Conservation (phyloP, 2,329 filamentous ascomycete genomes). For the Xylaria sp. region DNA sequence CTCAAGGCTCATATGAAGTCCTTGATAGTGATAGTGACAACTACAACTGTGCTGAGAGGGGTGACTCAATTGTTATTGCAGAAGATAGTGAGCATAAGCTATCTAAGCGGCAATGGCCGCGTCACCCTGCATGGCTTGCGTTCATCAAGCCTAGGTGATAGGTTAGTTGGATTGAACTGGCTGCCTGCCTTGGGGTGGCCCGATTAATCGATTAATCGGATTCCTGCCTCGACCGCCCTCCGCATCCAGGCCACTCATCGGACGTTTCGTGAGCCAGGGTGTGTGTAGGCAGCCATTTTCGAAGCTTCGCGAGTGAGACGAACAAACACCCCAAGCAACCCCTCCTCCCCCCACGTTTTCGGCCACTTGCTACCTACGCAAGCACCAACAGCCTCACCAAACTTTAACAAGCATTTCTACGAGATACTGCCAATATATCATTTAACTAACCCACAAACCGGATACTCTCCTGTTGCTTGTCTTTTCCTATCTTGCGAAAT, state of each 20-base stretch:
- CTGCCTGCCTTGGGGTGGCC: slow-evolving; percentile 20
- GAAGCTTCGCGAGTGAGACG: slow-evolving; percentile 15
- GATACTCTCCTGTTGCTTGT: background rate
- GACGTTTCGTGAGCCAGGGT: slow-evolving; percentile 15
- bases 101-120: slow-evolving; percentile 27
- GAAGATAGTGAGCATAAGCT: background rate
- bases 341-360: background rate
- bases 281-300: slow-evolving; percentile 21
- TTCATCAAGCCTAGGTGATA: slow-evolving; percentile 2
- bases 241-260: slow-evolving; percentile 18
- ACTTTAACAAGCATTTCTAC: background rate
- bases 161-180: slow-evolving; percentile 21
- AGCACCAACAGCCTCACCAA: background rate
- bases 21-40: background rate
- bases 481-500: background rate
- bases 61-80: slow-evolving; percentile 8
- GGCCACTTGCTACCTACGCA: background rate
- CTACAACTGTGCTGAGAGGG: background rate
- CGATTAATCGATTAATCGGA: slow-evolving; percentile 23
- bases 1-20: background rate
- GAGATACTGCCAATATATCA: slow-evolving; percentile 10
- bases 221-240: background rate
- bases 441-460: background rate
- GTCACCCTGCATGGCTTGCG: slow-evolving; percentile 32
- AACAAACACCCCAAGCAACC: background rate